Percentiles rank a stretch among this genome's conserved stretches.
Evolutionary conservation across 1,139 yeast species (phyloP).

Genomic region (Starmera stellimalicola): DNA sequence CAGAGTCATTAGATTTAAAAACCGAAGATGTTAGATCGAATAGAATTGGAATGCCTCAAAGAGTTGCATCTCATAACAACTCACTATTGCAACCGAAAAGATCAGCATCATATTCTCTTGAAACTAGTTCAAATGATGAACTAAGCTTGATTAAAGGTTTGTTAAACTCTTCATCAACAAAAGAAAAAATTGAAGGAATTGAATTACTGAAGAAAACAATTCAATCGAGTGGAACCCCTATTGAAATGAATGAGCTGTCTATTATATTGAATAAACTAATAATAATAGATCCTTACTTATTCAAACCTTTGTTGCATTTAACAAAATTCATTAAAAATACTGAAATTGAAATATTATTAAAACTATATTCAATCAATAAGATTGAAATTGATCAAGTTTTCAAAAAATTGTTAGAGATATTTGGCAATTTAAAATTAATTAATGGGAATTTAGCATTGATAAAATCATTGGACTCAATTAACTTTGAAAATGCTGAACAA

Average conservation of each 20-base stretch:
- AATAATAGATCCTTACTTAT: constrained; percentile 19
- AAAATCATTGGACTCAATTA: constrained; percentile 9
- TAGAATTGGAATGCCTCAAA: constrained; percentile 18
- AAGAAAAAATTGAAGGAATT: constrained; percentile 16
- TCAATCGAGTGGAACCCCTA: too few species aligned
- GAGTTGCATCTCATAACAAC: constrained; percentile 12
- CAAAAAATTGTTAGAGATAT: constrained; percentile 9
- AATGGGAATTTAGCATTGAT: constrained; percentile 8
- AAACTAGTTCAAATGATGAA: neutral
- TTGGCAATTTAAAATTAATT: constrained; percentile 6
- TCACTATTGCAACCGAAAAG: neutral
- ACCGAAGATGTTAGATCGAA: neutral
- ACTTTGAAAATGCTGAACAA: constrained; percentile 16
- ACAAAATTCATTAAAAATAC: constrained; percentile 19
- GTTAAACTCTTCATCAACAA: constrained; percentile 14
- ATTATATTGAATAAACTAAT: constrained; percentile 14
- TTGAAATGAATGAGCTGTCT: constrained; percentile 6
- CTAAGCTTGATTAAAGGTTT: constrained; percentile 5
- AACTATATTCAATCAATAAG: constrained; percentile 23
- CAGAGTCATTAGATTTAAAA: neutral
- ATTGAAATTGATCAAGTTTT: constrained; percentile 11
- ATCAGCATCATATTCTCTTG: neutral
- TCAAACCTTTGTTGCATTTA: constrained; percentile 20
- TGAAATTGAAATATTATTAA: constrained; percentile 19
- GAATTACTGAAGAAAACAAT: constrained; percentile 3